Evolutionary conservation across 768 basidiomycete species (phyloP), one percentile per base, ranked within the genome.

Genomic region (Lactarius trivialis): DNA sequence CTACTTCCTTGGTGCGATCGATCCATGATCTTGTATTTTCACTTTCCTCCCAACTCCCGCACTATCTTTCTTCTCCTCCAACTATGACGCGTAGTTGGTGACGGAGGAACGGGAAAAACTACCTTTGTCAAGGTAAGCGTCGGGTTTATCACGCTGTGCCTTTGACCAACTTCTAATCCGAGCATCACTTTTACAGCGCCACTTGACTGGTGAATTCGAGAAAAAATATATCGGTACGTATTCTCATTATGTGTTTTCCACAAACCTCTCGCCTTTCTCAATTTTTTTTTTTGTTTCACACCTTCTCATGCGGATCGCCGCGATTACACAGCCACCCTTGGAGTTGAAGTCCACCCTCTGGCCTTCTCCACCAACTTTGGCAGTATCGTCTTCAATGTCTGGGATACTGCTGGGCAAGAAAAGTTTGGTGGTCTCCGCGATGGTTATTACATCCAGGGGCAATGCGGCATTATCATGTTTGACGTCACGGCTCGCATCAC

Each of bases 381-480:
- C 70, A 96, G 89, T 43, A 93, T 99, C 80, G 91, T 91, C 80
- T 99, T 99, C 85, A 98, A 98, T 74, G 96, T 98, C 58, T 99
- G 97, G 97, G 97, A 99, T 76, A 99, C 97, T 34, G 97, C 97
- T 58, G 97, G 97, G 49, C 97, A 99, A 81, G 97, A 99, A 79
- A 99, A 98, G 80, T 99, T 99, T 69, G 97, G 96, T 79, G 95
- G 94, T 72, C 89, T 98, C 65, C 91, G 94, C 67, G 94, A 97
- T 76, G 94, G 95, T 51, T 94, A 93, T 77, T 93, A 93, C 77
- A 93, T 93, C 74, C 92, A 95, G 77, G 94, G 94, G 70, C 97
- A 99, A 77, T 98, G 94, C 73, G 97, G 97, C 70, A 98, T 99
- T 82, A 98, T 99, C 85, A 98, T 99, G 97, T 98, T 98, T 80